Percentiles rank a stretch among this genome's conserved stretches.
These are phyloP conservation scores for Cyclostephanos invisitatus DNA, from an alignment of 108 stramenopile species.

Conservation along the genomic window DNA sequence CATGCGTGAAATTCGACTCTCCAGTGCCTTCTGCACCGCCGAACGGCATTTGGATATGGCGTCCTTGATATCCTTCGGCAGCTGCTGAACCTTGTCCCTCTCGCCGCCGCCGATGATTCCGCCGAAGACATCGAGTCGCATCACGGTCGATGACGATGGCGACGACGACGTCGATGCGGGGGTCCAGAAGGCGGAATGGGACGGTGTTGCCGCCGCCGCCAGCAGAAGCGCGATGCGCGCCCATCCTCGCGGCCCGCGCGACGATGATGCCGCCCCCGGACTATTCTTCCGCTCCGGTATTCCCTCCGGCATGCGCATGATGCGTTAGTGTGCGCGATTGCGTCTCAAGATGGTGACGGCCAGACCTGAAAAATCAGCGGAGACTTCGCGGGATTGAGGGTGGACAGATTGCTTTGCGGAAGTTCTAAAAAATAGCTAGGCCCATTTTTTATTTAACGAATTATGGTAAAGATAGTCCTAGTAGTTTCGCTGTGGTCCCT, in stretches of 20 bases:
- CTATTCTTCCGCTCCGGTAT: constrained; percentile 3
- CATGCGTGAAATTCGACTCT: constrained; percentile 60
- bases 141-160: constrained; percentile 12
- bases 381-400: too few species aligned
- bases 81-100: constrained; percentile 28
- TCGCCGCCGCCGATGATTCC: constrained; percentile 21
- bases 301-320: neutral
- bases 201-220: neutral
- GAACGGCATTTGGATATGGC: constrained; percentile 75
- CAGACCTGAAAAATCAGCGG: too few species aligned
- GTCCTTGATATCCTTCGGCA: constrained; percentile 83
- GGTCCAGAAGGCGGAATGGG: constrained; percentile 23
- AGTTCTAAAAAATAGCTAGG: too few species aligned
- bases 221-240: constrained; percentile 9
- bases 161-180: constrained; percentile 3
- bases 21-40: constrained; percentile 71
- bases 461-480: too few species aligned
- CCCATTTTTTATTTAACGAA: too few species aligned
- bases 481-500: too few species aligned
- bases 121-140: constrained; percentile 38
- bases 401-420: too few species aligned
- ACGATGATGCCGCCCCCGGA: neutral
- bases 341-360: too few species aligned
- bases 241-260: constrained; percentile 13
- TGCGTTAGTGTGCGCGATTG: too few species aligned